Evolutionary conservation across 2,329 filamentous ascomycete species (phyloP), one percentile per base, ranked within the genome.

Genomic region (Fusarium mangiferae): DNA sequence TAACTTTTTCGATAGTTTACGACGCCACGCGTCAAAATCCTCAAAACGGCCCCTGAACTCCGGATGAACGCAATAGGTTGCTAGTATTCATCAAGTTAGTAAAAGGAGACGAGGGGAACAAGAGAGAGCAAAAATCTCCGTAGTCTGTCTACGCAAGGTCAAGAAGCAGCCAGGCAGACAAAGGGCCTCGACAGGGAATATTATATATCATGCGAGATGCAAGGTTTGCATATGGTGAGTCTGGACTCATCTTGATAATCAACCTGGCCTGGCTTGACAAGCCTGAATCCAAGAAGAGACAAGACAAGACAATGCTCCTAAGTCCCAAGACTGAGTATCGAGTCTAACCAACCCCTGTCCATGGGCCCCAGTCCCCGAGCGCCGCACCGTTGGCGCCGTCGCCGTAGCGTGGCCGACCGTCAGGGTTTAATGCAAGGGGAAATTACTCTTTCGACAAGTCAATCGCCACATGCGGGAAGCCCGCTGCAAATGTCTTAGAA

Each of bases 361-460:
- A 26, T 62, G 26, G n/a, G 24, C 56, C 49, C 70, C 30, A 46
- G 62, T 44, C 66, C 44, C 71, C 24, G 65, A 76, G 61, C 75
- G 75, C 75, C 75, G 75, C 75, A 77, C 75, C 75, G 75, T 77
- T 77, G 75, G 59, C 75, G 75, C 75, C 75, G 75, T 57, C 73
- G 71, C 72, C 68, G 57, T 77, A 64, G 73, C 68, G 64, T 51
- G 65, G 69, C 62, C 33, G 46, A 67, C 73, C 75, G 75, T 73
- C 73, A 75, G 62, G 75, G 75, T 77, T 71, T 76, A 71, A 74
- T 77, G 75, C 75, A 77, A 76, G 73, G 75, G 75, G 75, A 77
- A 73, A 77, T 77, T 77, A 55, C 66, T 58, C 69, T 45, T 28
- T 48, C 13, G 26, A 54, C 44, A 46, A 35, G 38, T 66, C 28